Base-by-base conservation (phyloP, 805 yeast genomes). In the Candida koratica region DNA sequence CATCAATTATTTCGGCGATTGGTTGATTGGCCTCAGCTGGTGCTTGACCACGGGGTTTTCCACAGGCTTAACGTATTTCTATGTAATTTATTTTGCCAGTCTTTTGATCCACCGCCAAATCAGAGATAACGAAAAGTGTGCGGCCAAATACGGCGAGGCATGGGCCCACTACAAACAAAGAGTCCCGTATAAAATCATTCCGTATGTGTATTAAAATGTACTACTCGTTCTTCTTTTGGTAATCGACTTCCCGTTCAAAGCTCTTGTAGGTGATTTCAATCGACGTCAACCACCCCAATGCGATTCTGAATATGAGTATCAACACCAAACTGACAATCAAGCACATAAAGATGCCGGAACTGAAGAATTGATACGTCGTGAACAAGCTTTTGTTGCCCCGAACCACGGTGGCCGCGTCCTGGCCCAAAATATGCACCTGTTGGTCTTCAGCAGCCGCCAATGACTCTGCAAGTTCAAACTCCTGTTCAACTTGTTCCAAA, bases 1-100 rank as follows among this genome's bases (percentile, higher is more conserved):
- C 58, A 87, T 86, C 54, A 93, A 93, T 56, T 93, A 93, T 60
- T 73, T 89, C 40, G 98, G 98, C 28, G 98, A 93, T 64, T 87
- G 96, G 89, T 56, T 93, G 27, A 80, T 88, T 52, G 86, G 96
- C 0, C 70, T 84, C 67, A 78, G 94, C 29, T 90, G 96, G 95
- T 87, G 96, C 58, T 67, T 93, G 44, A 81, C 95, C 7, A 86
- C 97, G 2, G 95, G 95, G 8, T 75, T 80, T 48, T 69, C 67
- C 41, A 81, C 95, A 1, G 82, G 86, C 4, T 65, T 90, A 51
- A 86, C 97, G 0, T 93, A 90, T 55, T 93, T 84, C 61, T 93
- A 86, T 54, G 81, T 83, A 25, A 54, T 82, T 14, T 93, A 86
- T 60, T 93, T 93, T 63, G 90, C 84, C 0, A 67, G 79, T 4